A percentile compares a stretch with the other conserved stretches of the same genome.
phyloP scores from a whole-genome alignment of 2,329 filamentous ascomycete species.

The Fusarium sp. region DNA sequence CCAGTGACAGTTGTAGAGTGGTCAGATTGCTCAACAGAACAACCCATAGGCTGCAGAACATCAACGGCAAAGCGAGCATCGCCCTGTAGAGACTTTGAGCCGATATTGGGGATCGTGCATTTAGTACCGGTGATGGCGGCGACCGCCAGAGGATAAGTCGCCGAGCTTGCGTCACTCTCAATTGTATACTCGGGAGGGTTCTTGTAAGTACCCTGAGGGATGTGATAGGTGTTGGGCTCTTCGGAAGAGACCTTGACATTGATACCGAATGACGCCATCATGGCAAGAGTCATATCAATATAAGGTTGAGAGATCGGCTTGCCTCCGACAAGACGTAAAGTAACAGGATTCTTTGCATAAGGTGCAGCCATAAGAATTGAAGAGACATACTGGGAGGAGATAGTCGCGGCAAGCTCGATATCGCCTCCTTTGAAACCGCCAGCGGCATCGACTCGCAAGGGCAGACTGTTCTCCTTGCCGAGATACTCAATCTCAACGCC shows the following conservation, averaged over 20 bases:
- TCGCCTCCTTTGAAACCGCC: slow-evolving; percentile 86
- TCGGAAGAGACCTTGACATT: slow-evolving; percentile 78
- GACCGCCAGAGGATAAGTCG: slow-evolving; percentile 93
- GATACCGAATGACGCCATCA: slow-evolving; percentile 96
- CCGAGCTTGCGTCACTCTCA: slow-evolving; percentile 97
- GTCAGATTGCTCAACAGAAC: slow-evolving; percentile 84
- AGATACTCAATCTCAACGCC: slow-evolving; percentile 89
- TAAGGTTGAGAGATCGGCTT: slow-evolving; percentile 97
- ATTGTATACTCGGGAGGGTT: slow-evolving; percentile 90
- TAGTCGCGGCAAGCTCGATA: slow-evolving; percentile 92
- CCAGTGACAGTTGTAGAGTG: slow-evolving; percentile 93
- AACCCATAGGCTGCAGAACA: slow-evolving; percentile 93
- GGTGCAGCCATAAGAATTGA: slow-evolving; percentile 97
- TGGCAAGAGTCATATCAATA: slow-evolving; percentile 98
- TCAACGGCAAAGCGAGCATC: slow-evolving; percentile 95
- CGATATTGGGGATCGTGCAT: slow-evolving; percentile 96
- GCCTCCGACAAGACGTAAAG: slow-evolving; percentile 88
- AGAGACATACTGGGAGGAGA: slow-evolving; percentile 99
- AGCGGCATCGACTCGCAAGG: slow-evolving; percentile 83
- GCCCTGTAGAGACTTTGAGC: slow-evolving; percentile 89
- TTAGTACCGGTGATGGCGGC: slow-evolving; percentile 96
- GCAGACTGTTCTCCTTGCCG: slow-evolving; percentile 84
- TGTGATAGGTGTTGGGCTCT: slow-evolving; percentile 92
- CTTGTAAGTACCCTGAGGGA: slow-evolving; percentile 83
- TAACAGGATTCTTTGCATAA: slow-evolving; percentile 94